Evolutionary conservation across 2,329 filamentous ascomycete genomes (phyloP).

Genomic region (Nemania sp.): DNA sequence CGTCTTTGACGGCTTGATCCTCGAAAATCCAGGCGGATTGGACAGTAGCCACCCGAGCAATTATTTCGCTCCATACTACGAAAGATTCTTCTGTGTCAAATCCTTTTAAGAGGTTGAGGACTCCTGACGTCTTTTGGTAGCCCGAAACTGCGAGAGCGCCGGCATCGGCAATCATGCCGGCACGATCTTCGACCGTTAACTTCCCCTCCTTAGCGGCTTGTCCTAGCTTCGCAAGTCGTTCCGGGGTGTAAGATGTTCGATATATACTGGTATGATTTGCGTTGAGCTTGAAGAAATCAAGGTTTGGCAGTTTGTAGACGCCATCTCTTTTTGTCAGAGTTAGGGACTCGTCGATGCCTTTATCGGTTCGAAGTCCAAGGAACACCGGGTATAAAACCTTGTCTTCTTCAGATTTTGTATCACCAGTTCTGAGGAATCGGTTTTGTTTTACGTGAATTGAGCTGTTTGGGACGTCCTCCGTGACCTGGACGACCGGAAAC

Average conservation of each 20-base stretch:
- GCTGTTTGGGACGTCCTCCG: constrained; percentile 69
- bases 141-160: constrained; percentile 87
- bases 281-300: constrained; percentile 96
- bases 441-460: constrained; percentile 91
- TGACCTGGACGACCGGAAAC: constrained; percentile 87
- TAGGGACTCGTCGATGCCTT: constrained; percentile 77
- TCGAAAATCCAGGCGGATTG: constrained; percentile 89
- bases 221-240: constrained; percentile 84
- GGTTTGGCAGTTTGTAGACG: constrained; percentile 74
- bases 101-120: constrained; percentile 81
- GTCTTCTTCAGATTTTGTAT: constrained; percentile 93
- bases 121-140: constrained; percentile 89
- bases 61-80: constrained; percentile 93
- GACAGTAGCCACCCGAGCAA: constrained; percentile 75
- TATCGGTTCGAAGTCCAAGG: constrained; percentile 79
- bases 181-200: constrained; percentile 84
- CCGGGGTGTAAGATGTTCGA: constrained; percentile 83
- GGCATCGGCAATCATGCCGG: constrained; percentile 93
- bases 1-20: constrained; percentile 70
- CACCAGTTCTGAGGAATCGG: constrained; percentile 87
- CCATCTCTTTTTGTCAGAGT: constrained; percentile 73
- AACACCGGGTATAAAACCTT: constrained; percentile 86
- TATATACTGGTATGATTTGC: constrained; percentile 93
- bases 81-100: constrained; percentile 86
- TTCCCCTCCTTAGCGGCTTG: constrained; percentile 80